Percentiles rank a stretch among this genome's conserved stretches.
These are phyloP conservation scores for Alternaria hordeiaustralica DNA, from an alignment of 2,329 filamentous ascomycete species.

Conservation along the genomic window DNA sequence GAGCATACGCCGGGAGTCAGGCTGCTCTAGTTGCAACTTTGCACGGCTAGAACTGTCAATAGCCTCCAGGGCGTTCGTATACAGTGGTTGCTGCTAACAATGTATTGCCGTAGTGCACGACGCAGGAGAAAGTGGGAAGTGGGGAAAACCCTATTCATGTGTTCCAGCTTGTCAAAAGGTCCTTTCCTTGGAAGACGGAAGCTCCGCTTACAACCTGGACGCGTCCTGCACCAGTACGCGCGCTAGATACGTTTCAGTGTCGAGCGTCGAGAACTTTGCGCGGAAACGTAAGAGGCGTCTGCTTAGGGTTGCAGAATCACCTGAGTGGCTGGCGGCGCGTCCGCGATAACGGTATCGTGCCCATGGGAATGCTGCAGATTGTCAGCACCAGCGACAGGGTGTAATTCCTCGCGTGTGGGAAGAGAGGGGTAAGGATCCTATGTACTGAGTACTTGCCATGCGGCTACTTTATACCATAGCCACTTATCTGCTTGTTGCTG, in stretches of 20 bases:
- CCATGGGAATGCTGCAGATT: slow-evolving; percentile 9
- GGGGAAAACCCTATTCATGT: slow-evolving; percentile 14
- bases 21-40: not conserved
- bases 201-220: slow-evolving; percentile 7
- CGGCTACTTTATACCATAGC: slow-evolving; percentile 19
- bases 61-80: slow-evolving; percentile 6
- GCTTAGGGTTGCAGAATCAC: slow-evolving; percentile 5
- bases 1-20: not conserved
- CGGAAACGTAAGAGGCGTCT: slow-evolving; percentile 22
- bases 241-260: slow-evolving; percentile 15
- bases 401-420: slow-evolving; percentile 13
- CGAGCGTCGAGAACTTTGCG: slow-evolving; percentile 7
- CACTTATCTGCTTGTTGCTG: slow-evolving; percentile 17
- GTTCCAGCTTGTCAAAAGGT: not conserved
- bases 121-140: slow-evolving; percentile 20
- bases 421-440: slow-evolving; percentile 15
- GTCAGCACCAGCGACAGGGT: slow-evolving; percentile 13
- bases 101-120: slow-evolving; percentile 13
- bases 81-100: slow-evolving; percentile 1
- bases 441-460: slow-evolving; percentile 19
- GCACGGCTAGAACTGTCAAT: not conserved
- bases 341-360: slow-evolving; percentile 16
- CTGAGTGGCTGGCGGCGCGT: slow-evolving; percentile 14
- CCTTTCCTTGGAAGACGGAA: not conserved
- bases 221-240: slow-evolving; percentile 7